Evolutionary conservation across 129 eudicot species (phyloP).

Genomic region (Saposhnikovia divaricata): DNA sequence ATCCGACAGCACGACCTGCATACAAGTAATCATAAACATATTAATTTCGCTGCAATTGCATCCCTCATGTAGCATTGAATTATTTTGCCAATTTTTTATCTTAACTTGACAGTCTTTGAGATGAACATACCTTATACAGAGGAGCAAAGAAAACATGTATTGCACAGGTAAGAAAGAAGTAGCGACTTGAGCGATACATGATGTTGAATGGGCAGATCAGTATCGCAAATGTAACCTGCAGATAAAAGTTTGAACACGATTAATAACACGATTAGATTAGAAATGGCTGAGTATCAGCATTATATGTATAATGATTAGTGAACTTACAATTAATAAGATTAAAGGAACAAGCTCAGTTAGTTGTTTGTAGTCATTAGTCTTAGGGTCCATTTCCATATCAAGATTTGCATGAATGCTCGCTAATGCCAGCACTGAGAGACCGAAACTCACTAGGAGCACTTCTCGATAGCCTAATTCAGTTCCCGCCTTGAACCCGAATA

Average conservation of each 20-base stretch:
- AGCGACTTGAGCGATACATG: constrained; percentile 17
- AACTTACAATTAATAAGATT: constrained; percentile 7
- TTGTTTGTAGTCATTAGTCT: constrained; percentile 3
- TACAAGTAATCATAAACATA: not conserved
- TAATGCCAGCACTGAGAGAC: constrained; percentile 31
- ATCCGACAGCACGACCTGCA: constrained; percentile 15
- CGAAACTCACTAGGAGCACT: constrained; percentile 27
- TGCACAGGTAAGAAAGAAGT: constrained; percentile 10
- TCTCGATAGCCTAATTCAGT: constrained; percentile 35
- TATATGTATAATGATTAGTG: not conserved
- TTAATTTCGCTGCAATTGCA: not conserved
- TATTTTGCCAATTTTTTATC: not conserved
- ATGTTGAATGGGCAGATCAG: constrained; percentile 16
- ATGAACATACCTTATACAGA: constrained; percentile 4
- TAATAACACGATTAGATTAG: not conserved
- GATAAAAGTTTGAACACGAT: not conserved
- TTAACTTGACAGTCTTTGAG: not conserved
- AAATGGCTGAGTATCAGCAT: not conserved
- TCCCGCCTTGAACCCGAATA: constrained; percentile 41
- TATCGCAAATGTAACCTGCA: constrained; percentile 10
- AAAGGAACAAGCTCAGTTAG: constrained; percentile 16
- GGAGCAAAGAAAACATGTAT: constrained; percentile 17
- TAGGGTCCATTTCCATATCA: constrained; percentile 24
- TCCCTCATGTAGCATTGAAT: not conserved
- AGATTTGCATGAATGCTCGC: constrained; percentile 31